A percentile compares a stretch with the other conserved stretches of the same genome.
Conservation (phyloP, 139 green algal species). For the Nannochloris sp. region DNA sequence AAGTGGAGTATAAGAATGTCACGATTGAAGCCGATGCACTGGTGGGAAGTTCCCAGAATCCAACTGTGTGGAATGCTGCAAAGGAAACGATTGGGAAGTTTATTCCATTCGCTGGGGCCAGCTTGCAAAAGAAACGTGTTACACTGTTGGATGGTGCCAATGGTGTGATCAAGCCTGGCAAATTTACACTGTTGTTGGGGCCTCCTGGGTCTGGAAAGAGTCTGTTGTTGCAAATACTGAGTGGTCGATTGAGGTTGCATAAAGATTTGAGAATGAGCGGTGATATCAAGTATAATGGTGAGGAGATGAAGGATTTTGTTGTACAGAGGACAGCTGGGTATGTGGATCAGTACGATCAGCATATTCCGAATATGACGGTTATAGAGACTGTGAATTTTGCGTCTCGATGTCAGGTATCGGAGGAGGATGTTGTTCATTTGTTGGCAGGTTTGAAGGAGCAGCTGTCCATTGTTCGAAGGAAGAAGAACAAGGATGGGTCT, state of each 20-base stretch:
- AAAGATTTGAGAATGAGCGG: constrained; percentile 23
- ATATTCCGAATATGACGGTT: constrained; percentile 63
- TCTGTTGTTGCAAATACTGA: constrained; percentile 49
- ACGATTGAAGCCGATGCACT: constrained; percentile 53
- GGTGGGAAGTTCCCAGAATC: constrained; percentile 42
- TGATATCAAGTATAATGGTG: constrained; percentile 59
- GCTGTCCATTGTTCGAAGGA: not conserved
- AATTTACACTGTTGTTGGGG: constrained; percentile 52
- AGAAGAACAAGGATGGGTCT: not conserved
- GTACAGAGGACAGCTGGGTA: constrained; percentile 43
- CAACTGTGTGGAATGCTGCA: constrained; percentile 48
- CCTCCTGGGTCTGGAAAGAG: constrained; percentile 55
- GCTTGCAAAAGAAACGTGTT: constrained; percentile 7
- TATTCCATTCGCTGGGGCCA: constrained; percentile 2
- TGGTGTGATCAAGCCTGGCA: constrained; percentile 23
- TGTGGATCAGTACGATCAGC: constrained; percentile 56
- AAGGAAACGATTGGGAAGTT: constrained; percentile 26
- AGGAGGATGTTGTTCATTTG: not conserved
- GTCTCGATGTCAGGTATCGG: constrained; percentile 11
- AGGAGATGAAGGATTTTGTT: constrained; percentile 38
- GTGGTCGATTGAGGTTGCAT: constrained; percentile 34
- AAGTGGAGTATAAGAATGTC: constrained; percentile 56
- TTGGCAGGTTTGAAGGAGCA: constrained; percentile 3
- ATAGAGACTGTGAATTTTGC: constrained; percentile 70
- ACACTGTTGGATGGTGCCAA: constrained; percentile 17